phyloP scores from a whole-genome alignment of 129 eudicot species.

The Logfia minima region DNA sequence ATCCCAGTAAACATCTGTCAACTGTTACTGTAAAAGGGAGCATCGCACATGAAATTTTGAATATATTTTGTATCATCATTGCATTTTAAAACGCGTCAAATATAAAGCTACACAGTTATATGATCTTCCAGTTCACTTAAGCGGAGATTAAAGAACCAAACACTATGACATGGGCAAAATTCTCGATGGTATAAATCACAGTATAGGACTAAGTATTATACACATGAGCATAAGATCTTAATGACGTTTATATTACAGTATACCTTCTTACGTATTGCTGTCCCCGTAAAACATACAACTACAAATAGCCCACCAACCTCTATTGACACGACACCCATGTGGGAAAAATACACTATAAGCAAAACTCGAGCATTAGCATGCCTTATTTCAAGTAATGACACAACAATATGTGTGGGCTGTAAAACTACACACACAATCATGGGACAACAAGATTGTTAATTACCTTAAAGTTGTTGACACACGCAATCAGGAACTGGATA shows the following conservation, averaged over 20 bases:
- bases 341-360: slow-evolving; percentile 38
- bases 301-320: slow-evolving; percentile 29
- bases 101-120: background rate
- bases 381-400: background rate
- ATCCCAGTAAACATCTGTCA: background rate
- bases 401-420: slow-evolving; percentile 17
- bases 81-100: too few species aligned
- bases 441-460: background rate
- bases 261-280: slow-evolving; percentile 29
- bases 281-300: slow-evolving; percentile 25
- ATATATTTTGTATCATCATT: too few species aligned
- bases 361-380: slow-evolving; percentile 19
- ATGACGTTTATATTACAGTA: slow-evolving; percentile 33
- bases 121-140: background rate
- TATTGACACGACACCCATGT: slow-evolving; percentile 35
- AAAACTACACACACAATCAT: slow-evolving; percentile 23
- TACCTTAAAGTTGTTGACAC: slow-evolving; percentile 66
- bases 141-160: background rate
- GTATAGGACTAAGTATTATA: slow-evolving; percentile 14
- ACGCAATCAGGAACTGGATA: slow-evolving; percentile 98
- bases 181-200: slow-evolving; percentile 9
- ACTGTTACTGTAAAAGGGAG: too few species aligned
- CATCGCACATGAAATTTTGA: too few species aligned
- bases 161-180: slow-evolving; percentile 7
- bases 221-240: slow-evolving; percentile 29